A percentile compares a stretch with the other conserved stretches of the same genome.
Evolutionary conservation across 2,329 filamentous ascomycete species (phyloP).

Genomic region (Aureobasidium uvarum): DNA sequence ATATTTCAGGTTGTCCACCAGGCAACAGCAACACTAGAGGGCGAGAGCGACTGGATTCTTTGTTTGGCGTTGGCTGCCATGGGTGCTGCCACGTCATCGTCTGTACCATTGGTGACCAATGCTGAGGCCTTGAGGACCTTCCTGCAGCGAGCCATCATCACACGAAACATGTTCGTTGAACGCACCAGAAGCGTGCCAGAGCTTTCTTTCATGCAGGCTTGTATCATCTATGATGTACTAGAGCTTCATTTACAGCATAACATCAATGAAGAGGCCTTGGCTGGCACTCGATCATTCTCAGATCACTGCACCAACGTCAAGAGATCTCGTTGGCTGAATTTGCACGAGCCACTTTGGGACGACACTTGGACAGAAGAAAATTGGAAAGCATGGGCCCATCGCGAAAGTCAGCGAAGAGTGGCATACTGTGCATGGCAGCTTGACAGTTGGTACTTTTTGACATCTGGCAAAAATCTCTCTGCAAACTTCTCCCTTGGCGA

Average conservation of each 20-base stretch:
- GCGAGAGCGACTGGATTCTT: constrained; percentile 10
- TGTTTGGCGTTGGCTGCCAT: constrained; percentile 10
- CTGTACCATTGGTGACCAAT: neutral
- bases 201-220: constrained; percentile 13
- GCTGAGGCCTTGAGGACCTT: constrained; percentile 9
- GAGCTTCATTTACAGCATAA: constrained; percentile 11
- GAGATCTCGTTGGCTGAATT: constrained; percentile 4
- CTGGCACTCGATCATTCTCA: constrained; percentile 14
- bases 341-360: constrained; percentile 4
- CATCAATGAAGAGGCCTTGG: constrained; percentile 4
- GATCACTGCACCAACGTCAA: constrained; percentile 6
- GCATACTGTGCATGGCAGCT: constrained; percentile 22
- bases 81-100: constrained; percentile 1
- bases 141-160: constrained; percentile 1
- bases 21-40: neutral
- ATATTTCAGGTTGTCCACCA: constrained; percentile 6
- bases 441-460: constrained; percentile 10
- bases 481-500: constrained; percentile 17
- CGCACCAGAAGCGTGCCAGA: neutral
- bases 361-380: constrained; percentile 8
- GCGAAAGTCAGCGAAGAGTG: constrained; percentile 19
- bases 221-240: constrained; percentile 4
- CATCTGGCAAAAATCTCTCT: neutral
- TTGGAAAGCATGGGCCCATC: constrained; percentile 10
- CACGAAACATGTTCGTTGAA: neutral